Evolutionary conservation across 2,329 filamentous ascomycete species (phyloP), one percentile per base, ranked within the genome.

Genomic region (Pseudogymnoascus pannorum): DNA sequence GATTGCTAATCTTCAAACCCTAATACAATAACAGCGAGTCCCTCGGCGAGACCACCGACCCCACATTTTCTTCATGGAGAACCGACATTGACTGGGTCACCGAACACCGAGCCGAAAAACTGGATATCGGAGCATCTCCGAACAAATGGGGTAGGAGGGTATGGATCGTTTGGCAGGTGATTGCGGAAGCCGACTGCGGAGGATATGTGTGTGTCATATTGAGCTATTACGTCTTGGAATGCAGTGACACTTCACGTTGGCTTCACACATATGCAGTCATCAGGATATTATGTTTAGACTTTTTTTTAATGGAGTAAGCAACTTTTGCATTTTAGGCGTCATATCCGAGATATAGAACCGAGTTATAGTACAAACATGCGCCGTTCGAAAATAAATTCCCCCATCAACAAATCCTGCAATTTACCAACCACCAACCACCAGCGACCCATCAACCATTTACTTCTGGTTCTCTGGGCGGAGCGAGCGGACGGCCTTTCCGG

Each of bases 401-500:
- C 44, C 24, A 29, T 29, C 44, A 51, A 29, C 44, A 51, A 51
- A 51, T 61, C 51, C 54, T 44, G 14, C 57, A 61, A 67, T 61
- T 65, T 62, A 59, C 48, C 40, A 62, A 60, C 58, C 67, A 66
- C 57, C 59, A 58, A n/a, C 58, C 26, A 44, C 62, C 29, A 38
- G 62, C 62, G 36, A 61, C 60, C 61, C 61, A 33, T 38, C 29
- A 24, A 60, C 36, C 31, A 58, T 61, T 51, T 69, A 90, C 78
- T 89, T 87, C 79, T 89, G 85, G 84, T 93, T 93, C 83, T 94
- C 89, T 69, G 89, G 90, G 74, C 90, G 89, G 75, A 94, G 88
- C 73, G 85, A 81, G 71, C 93, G 89, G 73, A 99, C 94, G 72
- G 94, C 91, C 87, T 97, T 97, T 78, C 94, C 94, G 68, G 94